A percentile compares a stretch with the other conserved stretches of the same genome.
These are phyloP conservation scores for Metschnikowia borealis DNA, from an alignment of 805 yeast species.

Conservation along the genomic window DNA sequence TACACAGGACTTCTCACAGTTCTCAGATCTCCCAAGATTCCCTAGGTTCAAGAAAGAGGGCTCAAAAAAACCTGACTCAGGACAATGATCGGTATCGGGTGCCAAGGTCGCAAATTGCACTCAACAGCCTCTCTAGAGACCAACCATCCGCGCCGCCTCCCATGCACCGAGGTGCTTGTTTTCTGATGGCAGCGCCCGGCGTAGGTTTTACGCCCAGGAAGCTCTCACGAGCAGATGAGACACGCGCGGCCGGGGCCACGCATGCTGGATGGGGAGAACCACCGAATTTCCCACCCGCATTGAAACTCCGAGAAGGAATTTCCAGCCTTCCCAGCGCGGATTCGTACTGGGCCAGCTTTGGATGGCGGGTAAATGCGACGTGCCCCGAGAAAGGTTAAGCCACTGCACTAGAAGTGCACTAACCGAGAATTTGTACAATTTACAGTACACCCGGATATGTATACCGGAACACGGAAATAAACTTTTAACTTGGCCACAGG, in stretches of 20 bases:
- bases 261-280: slow-evolving; percentile 43
- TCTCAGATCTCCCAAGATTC: no score
- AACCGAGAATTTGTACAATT: not conserved
- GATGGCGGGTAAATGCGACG: slow-evolving; percentile 47
- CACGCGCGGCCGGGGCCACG: slow-evolving; percentile 7
- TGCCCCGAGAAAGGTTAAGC: slow-evolving; percentile 38
- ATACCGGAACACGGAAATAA: no score
- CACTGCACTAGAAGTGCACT: slow-evolving; percentile 20
- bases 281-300: slow-evolving; percentile 64
- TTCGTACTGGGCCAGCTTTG: slow-evolving; percentile 17
- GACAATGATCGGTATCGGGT: slow-evolving; percentile 65
- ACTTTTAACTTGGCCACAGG: no score
- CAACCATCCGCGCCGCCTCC: slow-evolving; percentile 60
- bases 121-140: slow-evolving; percentile 45
- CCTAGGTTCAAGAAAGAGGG: no score
- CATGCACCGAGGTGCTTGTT: slow-evolving; percentile 38
- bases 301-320: slow-evolving; percentile 6
- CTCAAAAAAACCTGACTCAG: slow-evolving; percentile 35
- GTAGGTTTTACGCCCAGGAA: slow-evolving; percentile 48
- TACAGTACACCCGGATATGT: not conserved
- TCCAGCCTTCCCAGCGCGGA: slow-evolving; percentile 7
- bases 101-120: slow-evolving; percentile 59
- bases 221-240: slow-evolving; percentile 49
- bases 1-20: not conserved
- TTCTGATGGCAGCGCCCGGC: slow-evolving; percentile 60